Evolutionary conservation across 169 alveolate genomes (phyloP), one percentile per base, ranked within the genome.

Genomic region (Theileria luwenshuni): DNA sequence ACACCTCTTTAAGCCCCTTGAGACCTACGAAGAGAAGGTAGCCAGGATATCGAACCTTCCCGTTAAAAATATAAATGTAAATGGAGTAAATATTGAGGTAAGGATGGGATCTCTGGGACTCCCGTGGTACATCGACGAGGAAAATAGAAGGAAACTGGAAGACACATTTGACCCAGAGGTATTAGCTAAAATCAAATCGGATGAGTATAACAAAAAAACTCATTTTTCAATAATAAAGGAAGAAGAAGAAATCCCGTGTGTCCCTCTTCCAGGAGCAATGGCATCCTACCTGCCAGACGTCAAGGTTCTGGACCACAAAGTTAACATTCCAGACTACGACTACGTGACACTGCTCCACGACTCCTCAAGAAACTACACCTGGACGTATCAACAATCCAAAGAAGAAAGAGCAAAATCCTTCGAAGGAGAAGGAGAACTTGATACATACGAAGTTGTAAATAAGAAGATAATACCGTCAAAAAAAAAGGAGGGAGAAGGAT

Each of bases 291-390:
- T 77, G 32, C 85, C 87, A 33, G 77, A 86, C 62, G 64, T 86
- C 27, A 81, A 77, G 35, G 77, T 86, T 30, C 83, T 86, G 23
- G 89, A 86, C 67, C 90, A 86, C 19, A 85, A 80, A 45, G 74
- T 73, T 45, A 90, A 86, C 62, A 72, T 83, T 21, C 89, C 86
- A 13, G 87, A 87, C 35, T 91, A 85, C 75, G 95, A 91, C 64
- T 86, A 85, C 71, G 84, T 91, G 48, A 73, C 86, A 19, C 79
- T 83, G 12, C 74, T 85, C 76, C 85, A 88, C 70, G 95, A 91
- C 56, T 74, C 91, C 17, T 79, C 41, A 56, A 61, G 95, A 41
- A 74, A 91, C 74, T 91, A 86, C 71, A 69, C 86, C 28, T 86
- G 92, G 92, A 74, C 89, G 15, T 86, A 86, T 54, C 69, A 77